Evolutionary conservation across 768 basidiomycete species (phyloP).

Genomic region (Paxillus ammoniavirescens): DNA sequence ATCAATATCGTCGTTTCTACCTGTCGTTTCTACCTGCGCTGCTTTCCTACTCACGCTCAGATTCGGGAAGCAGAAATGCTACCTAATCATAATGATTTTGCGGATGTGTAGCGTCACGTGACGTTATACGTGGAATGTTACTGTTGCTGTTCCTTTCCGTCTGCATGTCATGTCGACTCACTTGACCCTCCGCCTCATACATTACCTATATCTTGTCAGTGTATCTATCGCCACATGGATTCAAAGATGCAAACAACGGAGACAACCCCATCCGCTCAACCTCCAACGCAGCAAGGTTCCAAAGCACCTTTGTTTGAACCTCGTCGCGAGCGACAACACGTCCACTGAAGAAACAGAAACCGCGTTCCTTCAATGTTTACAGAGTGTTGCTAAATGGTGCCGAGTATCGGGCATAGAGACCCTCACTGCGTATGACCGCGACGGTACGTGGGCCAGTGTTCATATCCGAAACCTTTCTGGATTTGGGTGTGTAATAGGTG

Average conservation of each 20-base stretch:
- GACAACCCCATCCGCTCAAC: conserved; percentile 46
- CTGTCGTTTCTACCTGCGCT: neutral
- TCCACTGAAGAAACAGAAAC: conserved; percentile 36
- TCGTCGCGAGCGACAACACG: conserved; percentile 46
- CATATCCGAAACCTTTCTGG: conserved; percentile 1
- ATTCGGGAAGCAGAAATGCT: neutral
- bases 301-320: conserved; percentile 62
- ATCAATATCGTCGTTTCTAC: neutral
- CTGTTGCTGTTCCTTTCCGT: neutral
- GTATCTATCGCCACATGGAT: conserved; percentile 41
- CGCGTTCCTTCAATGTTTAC: conserved; percentile 51
- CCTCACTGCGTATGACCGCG: conserved; percentile 70
- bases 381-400: conserved; percentile 60
- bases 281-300: conserved; percentile 59
- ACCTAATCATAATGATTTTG: too few relatives aligned
- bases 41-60: neutral
- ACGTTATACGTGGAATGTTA: neutral
- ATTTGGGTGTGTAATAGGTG: conserved; percentile 31
- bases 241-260: conserved; percentile 33
- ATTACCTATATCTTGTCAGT: conserved; percentile 52
- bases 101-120: too few relatives aligned
- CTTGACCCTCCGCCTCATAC: conserved; percentile 52
- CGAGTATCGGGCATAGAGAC: conserved; percentile 55
- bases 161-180: conserved; percentile 38
- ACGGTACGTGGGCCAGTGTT: conserved; percentile 45